phyloP scores from a whole-genome alignment of 305 asterid species.

The Fraxinus paxiana region DNA sequence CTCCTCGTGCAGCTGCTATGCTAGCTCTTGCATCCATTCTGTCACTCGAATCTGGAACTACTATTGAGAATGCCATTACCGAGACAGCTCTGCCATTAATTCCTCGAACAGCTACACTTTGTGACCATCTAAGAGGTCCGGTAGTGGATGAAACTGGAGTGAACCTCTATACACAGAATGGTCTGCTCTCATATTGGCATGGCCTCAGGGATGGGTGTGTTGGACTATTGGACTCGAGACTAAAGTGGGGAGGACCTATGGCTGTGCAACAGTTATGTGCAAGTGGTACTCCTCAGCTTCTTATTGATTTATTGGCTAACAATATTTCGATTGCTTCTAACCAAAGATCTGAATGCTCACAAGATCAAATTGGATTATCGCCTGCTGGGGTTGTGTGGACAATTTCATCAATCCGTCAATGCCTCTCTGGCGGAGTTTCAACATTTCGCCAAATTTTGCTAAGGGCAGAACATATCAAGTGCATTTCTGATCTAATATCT shows the following conservation, averaged over 20 bases:
- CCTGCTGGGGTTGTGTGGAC: constrained; percentile 91
- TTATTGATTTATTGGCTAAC: constrained; percentile 75
- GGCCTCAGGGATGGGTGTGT: constrained; percentile 90
- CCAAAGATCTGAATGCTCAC: constrained; percentile 33
- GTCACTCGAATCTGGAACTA: constrained; percentile 72
- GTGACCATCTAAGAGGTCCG: constrained; percentile 74
- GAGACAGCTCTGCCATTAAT: constrained; percentile 93
- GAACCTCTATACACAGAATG: constrained; percentile 37
- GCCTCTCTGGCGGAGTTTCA: constrained; percentile 87
- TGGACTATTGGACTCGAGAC: constrained; percentile 81
- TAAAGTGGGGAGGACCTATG: constrained; percentile 96
- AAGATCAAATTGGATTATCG: constrained; percentile 68
- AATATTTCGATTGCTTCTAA: constrained; percentile 44
- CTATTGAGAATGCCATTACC: constrained; percentile 58
- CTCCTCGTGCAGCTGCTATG: constrained; percentile 88
- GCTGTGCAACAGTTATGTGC: constrained; percentile 98
- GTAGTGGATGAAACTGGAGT: constrained; percentile 46
- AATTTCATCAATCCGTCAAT: constrained; percentile 79
- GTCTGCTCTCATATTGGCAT: constrained; percentile 76
- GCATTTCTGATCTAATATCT: constrained; percentile 64
- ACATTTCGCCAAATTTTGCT: constrained; percentile 83
- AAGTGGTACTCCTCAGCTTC: constrained; percentile 90
- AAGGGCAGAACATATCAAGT: constrained; percentile 64
- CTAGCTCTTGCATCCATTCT: constrained; percentile 90
- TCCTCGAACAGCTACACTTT: constrained; percentile 88